Evolutionary conservation across 371 early-diverging fungal species (phyloP), one percentile per base, ranked within the genome.

Genomic region (Chytridium lagenaria): DNA sequence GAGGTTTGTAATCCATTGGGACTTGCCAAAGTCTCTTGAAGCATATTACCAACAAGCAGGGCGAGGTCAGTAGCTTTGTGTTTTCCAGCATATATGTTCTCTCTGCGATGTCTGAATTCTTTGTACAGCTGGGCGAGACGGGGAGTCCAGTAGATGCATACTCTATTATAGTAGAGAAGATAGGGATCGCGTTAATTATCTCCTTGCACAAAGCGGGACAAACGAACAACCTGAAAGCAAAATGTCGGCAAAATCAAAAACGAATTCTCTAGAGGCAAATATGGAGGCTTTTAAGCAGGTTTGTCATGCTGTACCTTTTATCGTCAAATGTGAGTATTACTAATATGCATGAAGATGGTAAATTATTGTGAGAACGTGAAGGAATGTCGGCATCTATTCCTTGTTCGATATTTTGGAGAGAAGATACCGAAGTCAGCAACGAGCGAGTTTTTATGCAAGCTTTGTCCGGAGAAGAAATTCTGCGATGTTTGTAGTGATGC

Each of bases 41-140:
- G 81, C 73, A 30, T 91, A 90, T 76, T 90, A 89, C 70, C 90
- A 90, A 72, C 90, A 90, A 75, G 86, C 87, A 28, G 90, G 90
- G 3, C 72, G 90, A 57, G 69, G 74, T 68, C n/a, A 38, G 31
- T 36, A 31, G 50, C 38, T 28, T 5, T 15, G 26, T 12, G 28
- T 49, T 38, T 50, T 28, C 7, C 37, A 10, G 30, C 63, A 44
- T 30, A 28, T 15, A 15, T 23, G 12, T 10, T 23, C 36, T 7
- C 57, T 57, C 23, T 10, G 7, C 23, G 63, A 19, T 16, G 36
- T 12, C 23, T 61, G 23, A 34, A 16, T 16, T 28, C 2, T 61
- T n/a, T n/a, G n/a, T 3, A 16, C 12, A 31, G 90, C 92, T 19
- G 90, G 90, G 22, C 81, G 92, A 65, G 90, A 92, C 81, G 89